Conservation (phyloP, 129 eudicot genomes). For the Silybum marianum region DNA sequence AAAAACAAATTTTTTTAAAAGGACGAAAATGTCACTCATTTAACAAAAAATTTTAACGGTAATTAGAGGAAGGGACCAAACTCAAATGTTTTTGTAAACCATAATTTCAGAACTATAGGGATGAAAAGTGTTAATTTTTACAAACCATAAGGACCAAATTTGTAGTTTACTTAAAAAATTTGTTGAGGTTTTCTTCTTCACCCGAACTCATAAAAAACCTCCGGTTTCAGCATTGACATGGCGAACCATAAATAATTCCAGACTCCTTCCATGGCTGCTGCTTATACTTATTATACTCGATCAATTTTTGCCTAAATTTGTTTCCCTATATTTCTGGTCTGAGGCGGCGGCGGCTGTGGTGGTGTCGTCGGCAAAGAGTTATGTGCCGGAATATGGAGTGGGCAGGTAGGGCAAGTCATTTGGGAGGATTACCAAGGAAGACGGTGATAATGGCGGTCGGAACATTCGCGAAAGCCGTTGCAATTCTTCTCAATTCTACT, state of each 20-base stretch:
- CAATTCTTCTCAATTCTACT: conserved; percentile 65
- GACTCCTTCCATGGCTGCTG: background rate
- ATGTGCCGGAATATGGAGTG: conserved; percentile 68
- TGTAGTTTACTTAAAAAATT: background rate
- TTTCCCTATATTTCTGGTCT: background rate
- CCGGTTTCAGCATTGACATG: background rate
- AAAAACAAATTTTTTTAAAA: too few relatives aligned
- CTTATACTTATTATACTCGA: background rate
- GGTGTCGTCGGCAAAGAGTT: background rate
- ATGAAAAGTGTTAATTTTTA: too few relatives aligned
- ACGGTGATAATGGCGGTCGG: conserved; percentile 65
- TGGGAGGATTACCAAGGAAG: conserved; percentile 76
- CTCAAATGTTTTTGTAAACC: too few relatives aligned
- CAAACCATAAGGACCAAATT: background rate
- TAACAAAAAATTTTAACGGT: too few relatives aligned
- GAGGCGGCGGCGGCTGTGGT: conserved; percentile 7
- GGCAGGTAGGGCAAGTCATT: conserved; percentile 72
- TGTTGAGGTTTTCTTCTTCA: background rate
- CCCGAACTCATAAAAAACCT: background rate
- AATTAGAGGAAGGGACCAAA: too few relatives aligned
- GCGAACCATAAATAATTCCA: background rate
- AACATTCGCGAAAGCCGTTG: conserved; percentile 69
- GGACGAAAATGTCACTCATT: too few relatives aligned
- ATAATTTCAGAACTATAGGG: too few relatives aligned
- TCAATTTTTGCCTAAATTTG: background rate